Percentiles rank a stretch among this genome's conserved stretches.
phyloP scores from a whole-genome alignment of 2,329 filamentous ascomycete genomes.

The Trichocomaceae sp. region DNA sequence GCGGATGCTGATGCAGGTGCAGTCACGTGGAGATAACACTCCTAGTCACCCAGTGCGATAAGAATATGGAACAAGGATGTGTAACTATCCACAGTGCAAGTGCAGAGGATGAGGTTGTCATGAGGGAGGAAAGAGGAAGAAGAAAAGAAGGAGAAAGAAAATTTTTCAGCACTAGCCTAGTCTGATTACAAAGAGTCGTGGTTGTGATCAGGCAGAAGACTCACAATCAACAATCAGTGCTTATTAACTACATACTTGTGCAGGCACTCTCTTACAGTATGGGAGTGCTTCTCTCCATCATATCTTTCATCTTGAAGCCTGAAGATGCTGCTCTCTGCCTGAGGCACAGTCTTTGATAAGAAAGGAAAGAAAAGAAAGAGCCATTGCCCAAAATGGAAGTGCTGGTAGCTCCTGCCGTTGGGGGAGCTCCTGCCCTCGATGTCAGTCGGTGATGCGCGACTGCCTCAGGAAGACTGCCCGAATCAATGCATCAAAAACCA shows the following conservation, averaged over 20 bases:
- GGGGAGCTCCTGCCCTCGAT: too few species aligned
- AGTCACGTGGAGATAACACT: conserved; percentile 4
- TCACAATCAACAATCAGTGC: too few species aligned
- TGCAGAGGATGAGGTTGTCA: neutral
- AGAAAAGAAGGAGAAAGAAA: neutral
- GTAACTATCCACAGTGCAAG: neutral
- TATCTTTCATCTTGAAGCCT: too few species aligned
- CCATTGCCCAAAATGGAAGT: neutral
- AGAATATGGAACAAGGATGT: neutral
- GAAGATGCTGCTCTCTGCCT: too few species aligned
- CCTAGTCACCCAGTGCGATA: neutral
- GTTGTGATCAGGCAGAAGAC: too few species aligned
- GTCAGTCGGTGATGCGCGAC: neutral
- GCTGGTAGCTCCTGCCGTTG: conserved; percentile 1
- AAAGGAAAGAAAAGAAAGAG: neutral
- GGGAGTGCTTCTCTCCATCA: too few species aligned
- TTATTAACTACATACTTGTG: too few species aligned
- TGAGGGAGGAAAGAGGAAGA: neutral
- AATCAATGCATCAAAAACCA: neutral
- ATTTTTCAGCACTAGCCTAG: neutral
- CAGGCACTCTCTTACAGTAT: too few species aligned
- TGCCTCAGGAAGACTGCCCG: neutral
- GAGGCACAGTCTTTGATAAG: too few species aligned
- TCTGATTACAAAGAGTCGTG: neutral
- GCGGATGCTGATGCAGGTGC: too few species aligned